Evolutionary conservation across 345 rosid species (phyloP), one percentile per base, ranked within the genome.

Genomic region (Cardamine occulta): DNA sequence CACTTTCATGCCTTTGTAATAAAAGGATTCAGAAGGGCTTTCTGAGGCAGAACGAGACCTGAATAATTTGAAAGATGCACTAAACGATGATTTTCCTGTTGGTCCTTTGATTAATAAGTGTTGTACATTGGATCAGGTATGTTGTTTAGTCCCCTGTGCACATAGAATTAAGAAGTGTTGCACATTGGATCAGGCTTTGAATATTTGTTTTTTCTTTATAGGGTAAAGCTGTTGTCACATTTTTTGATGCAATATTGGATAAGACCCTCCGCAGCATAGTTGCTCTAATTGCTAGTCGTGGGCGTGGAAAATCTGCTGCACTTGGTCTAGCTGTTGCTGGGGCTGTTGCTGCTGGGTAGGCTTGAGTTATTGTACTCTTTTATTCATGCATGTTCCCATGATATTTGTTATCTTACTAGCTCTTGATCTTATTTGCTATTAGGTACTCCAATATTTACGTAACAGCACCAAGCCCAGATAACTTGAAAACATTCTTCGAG

Each of bases 271-370:
- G 85, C 49, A 88, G 91, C 79, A 90, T 94, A 65, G 87, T 90
- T 78, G 97, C 99, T 70, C 80, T 92, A 71, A 92, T 95, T 76
- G 98, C 98, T 76, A 87, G 97, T 77, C 93, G 99, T 81, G 99
- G 99, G 34, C 97, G 97, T 79, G 97, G 98, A 61, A 94, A 94
- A 83, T 94, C 98, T 28, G 96, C 97, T 66, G 93, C 97, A 57
- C 97, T 94, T 68, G 98, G 98, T 72, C 82, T 94, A 66, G 90
- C 97, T 26, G 79, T 94, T 35, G 87, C 97, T 42, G 98, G 97
- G 72, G 97, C 98, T 72, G 72, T 94, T 80, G 95, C 97, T 65
- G 93, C 98, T 42, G 96, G 97, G 98, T 94, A 87, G 79, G 78
- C 62, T 72, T 65, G 67, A 14, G 39, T 56, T 62, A 55, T 26